Base-by-base conservation (phyloP, 805 yeast species). In the Kodamaea kakaduensis region DNA sequence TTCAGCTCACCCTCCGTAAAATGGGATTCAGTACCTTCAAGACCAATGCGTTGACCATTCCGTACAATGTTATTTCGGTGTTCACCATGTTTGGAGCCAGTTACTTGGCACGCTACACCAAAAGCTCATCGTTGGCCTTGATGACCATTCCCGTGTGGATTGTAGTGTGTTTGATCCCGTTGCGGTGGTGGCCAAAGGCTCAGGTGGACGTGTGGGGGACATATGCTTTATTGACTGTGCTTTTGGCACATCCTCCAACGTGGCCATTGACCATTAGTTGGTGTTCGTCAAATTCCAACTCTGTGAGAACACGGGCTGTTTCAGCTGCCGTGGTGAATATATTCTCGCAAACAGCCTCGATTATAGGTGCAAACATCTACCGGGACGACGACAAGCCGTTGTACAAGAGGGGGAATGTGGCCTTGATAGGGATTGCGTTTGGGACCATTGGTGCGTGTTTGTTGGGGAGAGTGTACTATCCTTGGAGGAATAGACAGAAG, bases 261-360 rank as follows among this genome's bases (percentile, higher is more conserved):
- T 78, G 77, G 60, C 75, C 83, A 1, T 55, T 79, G 35, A 60
- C 71, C 39, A 78, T 76, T 17, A 61, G 75, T 20, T 76, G 84
- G 79, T 71, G 77, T 40, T 78, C 87, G 0, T 54, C 74, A 17
- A 80, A 80, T 45, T 69, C 84, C 6, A 73, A 76, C 51, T 65
- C 80, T 1, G 82, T 81, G 16, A 58, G 80, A 13, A 64, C 75
- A 2, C 61, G 89, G 44, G 75, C 87, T 0, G 77, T 81, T 3
- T 69, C 81, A 10, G 76, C 85, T 0, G 78, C 88, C 0, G 41
- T 81, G 33, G 79, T 74, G 50, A 82, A 81, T 47, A 78, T 81
- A 65, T 71, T 69, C 50, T 77, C 75, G 1, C 89, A 82, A 48
- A 60, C 75, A 0, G 81, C 78, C 1, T 56, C 64, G 9, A 76